These are phyloP conservation scores for Lactarius tabidus DNA, from an alignment of 768 basidiomycete genomes.

Conservation along the genomic window DNA sequence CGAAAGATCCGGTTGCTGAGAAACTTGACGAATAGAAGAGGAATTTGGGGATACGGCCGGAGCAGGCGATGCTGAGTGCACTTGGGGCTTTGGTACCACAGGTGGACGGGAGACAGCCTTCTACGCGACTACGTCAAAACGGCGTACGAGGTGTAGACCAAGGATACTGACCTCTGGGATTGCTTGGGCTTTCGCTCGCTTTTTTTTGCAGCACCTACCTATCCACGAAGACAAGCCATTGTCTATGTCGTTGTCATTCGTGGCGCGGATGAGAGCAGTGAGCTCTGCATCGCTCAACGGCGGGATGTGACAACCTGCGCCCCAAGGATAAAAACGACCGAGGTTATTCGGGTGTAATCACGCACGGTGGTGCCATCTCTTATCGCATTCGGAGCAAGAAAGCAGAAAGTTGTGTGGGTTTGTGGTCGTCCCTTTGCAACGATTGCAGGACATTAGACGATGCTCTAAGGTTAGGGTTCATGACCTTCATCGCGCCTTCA, in stretches of 20 bases:
- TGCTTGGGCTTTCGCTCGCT: slow-evolving; percentile 3
- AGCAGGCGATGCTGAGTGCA: background rate
- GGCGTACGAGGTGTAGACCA: background rate
- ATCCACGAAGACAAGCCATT: slow-evolving; percentile 30
- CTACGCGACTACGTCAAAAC: background rate
- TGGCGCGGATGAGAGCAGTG: slow-evolving; percentile 28
- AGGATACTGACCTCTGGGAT: slow-evolving; percentile 14
- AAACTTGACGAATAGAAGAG: background rate
- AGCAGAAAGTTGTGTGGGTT: slow-evolving; percentile 34
- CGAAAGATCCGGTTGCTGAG: background rate
- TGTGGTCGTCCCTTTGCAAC: slow-evolving; percentile 18
- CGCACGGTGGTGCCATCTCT: slow-evolving; percentile 37
- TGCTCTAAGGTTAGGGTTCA: slow-evolving; percentile 27
- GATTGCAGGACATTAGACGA: slow-evolving; percentile 30
- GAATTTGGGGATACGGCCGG: background rate
- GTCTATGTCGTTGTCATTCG: slow-evolving; percentile 28
- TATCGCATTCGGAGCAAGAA: slow-evolving; percentile 34
- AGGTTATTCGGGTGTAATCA: background rate
- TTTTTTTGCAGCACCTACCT: slow-evolving; percentile 34
- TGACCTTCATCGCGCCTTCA: background rate
- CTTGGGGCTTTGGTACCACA: background rate
- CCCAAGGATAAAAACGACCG: background rate
- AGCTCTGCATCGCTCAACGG: slow-evolving; percentile 31
- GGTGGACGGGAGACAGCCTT: background rate
- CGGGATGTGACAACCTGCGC: slow-evolving; percentile 34